A percentile compares a stretch with the other conserved stretches of the same genome.
phyloP scores from a whole-genome alignment of 2,329 filamentous ascomycete species.

The Trichoderma sp. region DNA sequence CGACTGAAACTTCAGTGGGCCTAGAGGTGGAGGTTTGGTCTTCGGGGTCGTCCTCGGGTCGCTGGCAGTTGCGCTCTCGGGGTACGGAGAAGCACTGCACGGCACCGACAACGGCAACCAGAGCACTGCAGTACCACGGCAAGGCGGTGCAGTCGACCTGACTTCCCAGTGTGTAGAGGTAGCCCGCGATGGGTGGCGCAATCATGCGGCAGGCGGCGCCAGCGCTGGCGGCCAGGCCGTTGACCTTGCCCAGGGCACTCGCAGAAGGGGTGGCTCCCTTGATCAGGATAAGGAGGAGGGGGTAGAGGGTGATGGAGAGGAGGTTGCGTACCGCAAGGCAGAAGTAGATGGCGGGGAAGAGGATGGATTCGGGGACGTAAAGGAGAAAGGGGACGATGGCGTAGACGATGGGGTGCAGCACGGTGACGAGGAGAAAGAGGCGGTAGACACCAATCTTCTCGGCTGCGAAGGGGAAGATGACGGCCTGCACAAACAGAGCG shows the following conservation, averaged over 20 bases:
- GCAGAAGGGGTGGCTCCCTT: slow-evolving; percentile 65
- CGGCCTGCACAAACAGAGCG: slow-evolving; percentile 60
- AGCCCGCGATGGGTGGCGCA: slow-evolving; percentile 65
- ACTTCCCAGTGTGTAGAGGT: slow-evolving; percentile 63
- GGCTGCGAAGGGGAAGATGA: slow-evolving; percentile 64
- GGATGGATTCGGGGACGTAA: slow-evolving; percentile 53
- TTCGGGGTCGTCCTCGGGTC: slow-evolving; percentile 38
- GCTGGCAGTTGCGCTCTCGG: slow-evolving; percentile 36
- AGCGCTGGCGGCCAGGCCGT: slow-evolving; percentile 66
- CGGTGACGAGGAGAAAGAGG: slow-evolving; percentile 59
- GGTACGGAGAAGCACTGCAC: slow-evolving; percentile 62
- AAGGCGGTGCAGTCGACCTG: slow-evolving; percentile 61
- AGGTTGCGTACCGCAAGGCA: slow-evolving; percentile 62
- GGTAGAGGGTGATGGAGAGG: slow-evolving; percentile 66
- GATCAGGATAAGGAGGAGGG: slow-evolving; percentile 66
- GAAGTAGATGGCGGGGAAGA: slow-evolving; percentile 61
- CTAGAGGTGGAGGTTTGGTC: slow-evolving; percentile 31
- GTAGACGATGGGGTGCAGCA: slow-evolving; percentile 65
- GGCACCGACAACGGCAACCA: slow-evolving; percentile 59
- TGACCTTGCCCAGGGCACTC: slow-evolving; percentile 63
- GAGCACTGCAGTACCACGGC: slow-evolving; percentile 64
- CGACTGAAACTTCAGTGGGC: slow-evolving; percentile 40
- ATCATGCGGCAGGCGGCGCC: slow-evolving; percentile 69
- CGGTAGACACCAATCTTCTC: slow-evolving; percentile 60
- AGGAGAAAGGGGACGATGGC: slow-evolving; percentile 61